These are phyloP conservation scores for Botrytis porri DNA, from an alignment of 2,329 filamentous ascomycete genomes.

Conservation along the genomic window DNA sequence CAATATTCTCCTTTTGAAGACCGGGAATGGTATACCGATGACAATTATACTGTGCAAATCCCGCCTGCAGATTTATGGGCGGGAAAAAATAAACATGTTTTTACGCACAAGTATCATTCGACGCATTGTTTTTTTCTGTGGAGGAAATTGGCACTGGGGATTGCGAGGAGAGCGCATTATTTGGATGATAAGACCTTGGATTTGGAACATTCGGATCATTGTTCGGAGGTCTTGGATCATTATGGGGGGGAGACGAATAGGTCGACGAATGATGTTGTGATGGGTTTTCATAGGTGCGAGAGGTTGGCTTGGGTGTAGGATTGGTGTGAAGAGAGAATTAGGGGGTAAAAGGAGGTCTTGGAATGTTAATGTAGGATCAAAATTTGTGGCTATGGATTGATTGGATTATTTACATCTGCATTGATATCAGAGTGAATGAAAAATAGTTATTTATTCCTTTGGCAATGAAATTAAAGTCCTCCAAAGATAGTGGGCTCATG, in stretches of 20 bases:
- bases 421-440: background rate
- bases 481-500: no score
- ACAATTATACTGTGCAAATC: background rate
- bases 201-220: conserved; percentile 14
- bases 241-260: conserved; percentile 5
- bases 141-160: background rate
- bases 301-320: conserved; percentile 7
- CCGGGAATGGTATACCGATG: background rate
- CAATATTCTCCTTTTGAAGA: conserved; percentile 12
- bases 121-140: conserved; percentile 8
- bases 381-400: background rate
- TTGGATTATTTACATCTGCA: background rate
- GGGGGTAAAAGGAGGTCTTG: background rate
- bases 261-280: conserved; percentile 10
- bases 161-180: conserved; percentile 9
- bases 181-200: conserved; percentile 1
- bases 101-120: conserved; percentile 9
- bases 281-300: conserved; percentile 11
- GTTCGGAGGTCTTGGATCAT: conserved; percentile 6
- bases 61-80: background rate
- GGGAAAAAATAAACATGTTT: background rate
- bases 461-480: no score
- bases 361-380: background rate
- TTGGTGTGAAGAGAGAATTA: background rate
- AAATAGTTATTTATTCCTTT: background rate